These are phyloP conservation scores for Globisporangium emineosum DNA, from an alignment of 352 stramenopile genomes.

Conservation along the genomic window DNA sequence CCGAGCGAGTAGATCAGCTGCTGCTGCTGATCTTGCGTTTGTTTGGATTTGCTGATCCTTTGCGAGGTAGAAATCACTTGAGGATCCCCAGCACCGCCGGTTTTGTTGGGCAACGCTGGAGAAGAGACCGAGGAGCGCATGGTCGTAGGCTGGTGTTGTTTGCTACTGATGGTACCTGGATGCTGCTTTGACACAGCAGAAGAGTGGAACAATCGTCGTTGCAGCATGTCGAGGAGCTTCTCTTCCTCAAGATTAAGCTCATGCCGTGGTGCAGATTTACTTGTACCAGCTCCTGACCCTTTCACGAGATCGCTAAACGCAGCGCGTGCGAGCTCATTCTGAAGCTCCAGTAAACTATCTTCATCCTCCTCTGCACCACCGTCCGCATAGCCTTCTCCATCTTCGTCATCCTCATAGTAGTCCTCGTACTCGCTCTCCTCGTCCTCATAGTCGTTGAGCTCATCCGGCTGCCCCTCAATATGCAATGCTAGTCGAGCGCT, in stretches of 20 bases:
- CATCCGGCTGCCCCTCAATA: neutral
- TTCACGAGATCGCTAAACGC: conserved; percentile 5
- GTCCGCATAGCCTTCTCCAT: conserved; percentile 11
- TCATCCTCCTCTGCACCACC: conserved; percentile 5
- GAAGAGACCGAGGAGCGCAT: neutral
- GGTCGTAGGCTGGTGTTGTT: neutral
- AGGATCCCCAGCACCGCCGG: neutral
- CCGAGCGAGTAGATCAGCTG: conserved; percentile 18
- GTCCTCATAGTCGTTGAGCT: conserved; percentile 16
- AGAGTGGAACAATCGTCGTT: conserved; percentile 20
- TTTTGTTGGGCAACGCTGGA: conserved; percentile 9
- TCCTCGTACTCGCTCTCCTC: conserved; percentile 19
- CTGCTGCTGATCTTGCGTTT: neutral
- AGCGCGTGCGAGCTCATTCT: conserved; percentile 18
- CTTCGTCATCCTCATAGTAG: conserved; percentile 23
- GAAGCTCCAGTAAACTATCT: conserved; percentile 6
- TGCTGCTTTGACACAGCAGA: neutral
- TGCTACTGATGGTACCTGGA: neutral
- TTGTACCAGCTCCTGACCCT: neutral
- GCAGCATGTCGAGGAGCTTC: conserved; percentile 11
- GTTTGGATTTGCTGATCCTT: conserved; percentile 9
- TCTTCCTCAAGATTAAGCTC: conserved; percentile 12
- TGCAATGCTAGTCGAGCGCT: neutral
- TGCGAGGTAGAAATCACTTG: neutral
- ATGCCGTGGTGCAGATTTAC: neutral